Conservation (phyloP, 371 early-diverging fungal species). For the Zychaea mexicana region DNA sequence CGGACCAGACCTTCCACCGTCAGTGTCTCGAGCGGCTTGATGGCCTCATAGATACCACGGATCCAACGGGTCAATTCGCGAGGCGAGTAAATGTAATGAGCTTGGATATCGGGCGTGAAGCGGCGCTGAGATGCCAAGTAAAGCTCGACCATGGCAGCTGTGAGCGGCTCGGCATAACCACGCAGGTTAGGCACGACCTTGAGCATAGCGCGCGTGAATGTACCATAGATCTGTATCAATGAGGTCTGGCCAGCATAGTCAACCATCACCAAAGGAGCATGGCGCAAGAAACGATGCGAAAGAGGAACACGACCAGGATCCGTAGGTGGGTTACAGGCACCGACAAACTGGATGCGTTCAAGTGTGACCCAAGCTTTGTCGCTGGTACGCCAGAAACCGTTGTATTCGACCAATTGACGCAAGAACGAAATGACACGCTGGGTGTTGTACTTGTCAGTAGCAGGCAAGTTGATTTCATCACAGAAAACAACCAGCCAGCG, state of each 20-base stretch:
- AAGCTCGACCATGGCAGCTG: conserved; percentile 97
- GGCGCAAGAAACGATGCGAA: conserved; percentile 94
- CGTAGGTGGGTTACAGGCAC: conserved; percentile 99
- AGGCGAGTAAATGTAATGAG: conserved; percentile 98
- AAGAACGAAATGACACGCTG: conserved; percentile 97
- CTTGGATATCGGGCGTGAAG: conserved; percentile 97
- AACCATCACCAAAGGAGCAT: conserved; percentile 96
- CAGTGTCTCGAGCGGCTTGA: conserved; percentile 83
- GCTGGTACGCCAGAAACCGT: conserved; percentile 94
- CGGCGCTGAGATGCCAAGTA: conserved; percentile 87
- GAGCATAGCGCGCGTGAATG: conserved; percentile 91
- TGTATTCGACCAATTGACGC: conserved; percentile 93
- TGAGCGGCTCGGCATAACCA: conserved; percentile 91
- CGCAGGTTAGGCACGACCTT: conserved; percentile 92
- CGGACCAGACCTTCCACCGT: conserved; percentile 89
- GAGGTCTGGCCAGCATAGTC: conserved; percentile 97
- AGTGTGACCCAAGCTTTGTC: conserved; percentile 93
- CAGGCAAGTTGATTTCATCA: conserved; percentile 98
- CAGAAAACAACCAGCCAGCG: conserved; percentile 98
- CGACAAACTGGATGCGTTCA: conserved; percentile 97
- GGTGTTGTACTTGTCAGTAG: conserved; percentile 95
- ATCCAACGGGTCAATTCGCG: conserved; percentile 99
- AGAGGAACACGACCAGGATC: conserved; percentile 98
- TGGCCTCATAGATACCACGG: conserved; percentile 95
- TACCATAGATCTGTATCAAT: conserved; percentile 94